Percentiles rank a stretch among this genome's conserved stretches.
Evolutionary conservation across 495 filamentous ascomycete species (phyloP).

Genomic region (Chaetomidium leptoderma): DNA sequence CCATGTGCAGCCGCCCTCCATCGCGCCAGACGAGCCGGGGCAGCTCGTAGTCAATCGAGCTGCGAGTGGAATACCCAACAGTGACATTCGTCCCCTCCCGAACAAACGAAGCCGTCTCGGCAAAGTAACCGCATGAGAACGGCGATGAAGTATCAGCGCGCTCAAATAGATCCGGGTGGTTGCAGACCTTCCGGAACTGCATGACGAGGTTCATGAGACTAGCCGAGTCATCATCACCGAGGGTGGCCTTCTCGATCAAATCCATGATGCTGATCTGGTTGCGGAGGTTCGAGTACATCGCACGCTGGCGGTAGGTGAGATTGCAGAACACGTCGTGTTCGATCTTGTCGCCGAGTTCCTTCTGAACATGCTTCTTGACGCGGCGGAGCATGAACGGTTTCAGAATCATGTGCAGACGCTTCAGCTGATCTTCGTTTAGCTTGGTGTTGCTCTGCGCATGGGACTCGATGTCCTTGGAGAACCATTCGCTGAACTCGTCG

Average conservation of each 20-base stretch:
- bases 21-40: conserved; percentile 75
- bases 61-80: conserved; percentile 83
- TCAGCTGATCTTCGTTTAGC: conserved; percentile 94
- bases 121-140: conserved; percentile 75
- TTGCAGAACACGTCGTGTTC: conserved; percentile 95
- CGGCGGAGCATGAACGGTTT: conserved; percentile 99
- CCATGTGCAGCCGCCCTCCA: conserved; percentile 68
- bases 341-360: conserved; percentile 97
- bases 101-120: conserved; percentile 90
- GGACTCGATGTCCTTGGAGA: conserved; percentile 98
- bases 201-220: conserved; percentile 99
- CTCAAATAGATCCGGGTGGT: conserved; percentile 96
- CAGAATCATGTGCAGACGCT: conserved; percentile 95
- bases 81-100: conserved; percentile 78
- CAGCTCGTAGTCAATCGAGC: conserved; percentile 74
- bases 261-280: conserved; percentile 99
- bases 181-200: conserved; percentile 99
- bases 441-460: conserved; percentile 98
- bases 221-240: conserved; percentile 92
- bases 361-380: conserved; percentile 98
- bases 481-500: conserved; percentile 99
- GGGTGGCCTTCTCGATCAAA: conserved; percentile 91
- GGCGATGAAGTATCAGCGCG: conserved; percentile 87
- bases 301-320: conserved; percentile 94
- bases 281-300: conserved; percentile 81